Evolutionary conservation across 495 filamentous ascomycete genomes (phyloP).

Genomic region (Penicillium daleae): DNA sequence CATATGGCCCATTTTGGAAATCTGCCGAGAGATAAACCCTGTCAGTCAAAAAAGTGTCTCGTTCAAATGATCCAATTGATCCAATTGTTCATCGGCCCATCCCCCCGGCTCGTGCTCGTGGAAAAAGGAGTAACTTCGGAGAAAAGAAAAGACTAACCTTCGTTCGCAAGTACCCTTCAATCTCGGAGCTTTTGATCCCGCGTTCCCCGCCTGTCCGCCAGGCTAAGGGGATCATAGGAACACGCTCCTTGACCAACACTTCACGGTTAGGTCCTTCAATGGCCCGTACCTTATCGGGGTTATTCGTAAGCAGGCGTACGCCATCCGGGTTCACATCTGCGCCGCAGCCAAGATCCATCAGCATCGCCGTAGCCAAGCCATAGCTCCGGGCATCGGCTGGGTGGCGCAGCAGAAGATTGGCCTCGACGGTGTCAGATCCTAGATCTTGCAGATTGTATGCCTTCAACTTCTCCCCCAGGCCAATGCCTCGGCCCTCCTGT

Average conservation of each 20-base stretch:
- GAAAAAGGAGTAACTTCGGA: slow-evolving; percentile 5
- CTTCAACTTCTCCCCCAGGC: slow-evolving; percentile 92
- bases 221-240: slow-evolving; percentile 93
- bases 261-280: slow-evolving; percentile 90
- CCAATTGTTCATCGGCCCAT: not conserved
- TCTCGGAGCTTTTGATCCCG: slow-evolving; percentile 83
- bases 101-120: not conserved
- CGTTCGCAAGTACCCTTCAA: slow-evolving; percentile 90
- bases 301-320: slow-evolving; percentile 90
- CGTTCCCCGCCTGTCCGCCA: slow-evolving; percentile 82
- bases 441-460: slow-evolving; percentile 98
- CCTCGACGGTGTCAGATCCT: slow-evolving; percentile 93
- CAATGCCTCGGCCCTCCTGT: slow-evolving; percentile 95
- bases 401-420: slow-evolving; percentile 87
- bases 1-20: slow-evolving; percentile 77
- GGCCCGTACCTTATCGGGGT: slow-evolving; percentile 93
- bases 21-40: slow-evolving; percentile 38
- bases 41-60: not conserved
- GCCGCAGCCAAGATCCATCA: slow-evolving; percentile 78
- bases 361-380: slow-evolving; percentile 91
- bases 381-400: slow-evolving; percentile 94
- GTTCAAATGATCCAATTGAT: not conserved
- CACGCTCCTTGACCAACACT: slow-evolving; percentile 83
- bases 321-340: slow-evolving; percentile 62
- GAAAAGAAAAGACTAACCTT: slow-evolving; percentile 62